Evolutionary conservation across 192 early-diverging fungal species (phyloP).

Genomic region (Podila epicladia): DNA sequence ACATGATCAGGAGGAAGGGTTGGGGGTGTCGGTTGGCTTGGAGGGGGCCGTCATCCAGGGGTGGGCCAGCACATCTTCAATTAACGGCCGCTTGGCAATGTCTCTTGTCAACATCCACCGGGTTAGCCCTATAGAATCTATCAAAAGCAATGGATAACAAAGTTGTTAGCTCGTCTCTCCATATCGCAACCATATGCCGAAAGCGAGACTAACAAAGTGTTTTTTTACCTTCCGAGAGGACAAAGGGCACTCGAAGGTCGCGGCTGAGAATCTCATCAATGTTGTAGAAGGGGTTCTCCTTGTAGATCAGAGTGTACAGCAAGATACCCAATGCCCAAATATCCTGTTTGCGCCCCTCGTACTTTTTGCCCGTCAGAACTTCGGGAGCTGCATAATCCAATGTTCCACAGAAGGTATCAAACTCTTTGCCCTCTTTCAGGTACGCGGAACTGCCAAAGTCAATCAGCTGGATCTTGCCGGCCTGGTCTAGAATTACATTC

Average conservation of each 20-base stretch:
- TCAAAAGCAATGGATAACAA: neutral
- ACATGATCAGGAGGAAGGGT: neutral
- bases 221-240: constrained; percentile 61
- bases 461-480: constrained; percentile 73
- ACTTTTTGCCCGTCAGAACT: constrained; percentile 68
- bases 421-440: constrained; percentile 60
- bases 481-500: constrained; percentile 79
- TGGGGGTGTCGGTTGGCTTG: constrained; percentile 9
- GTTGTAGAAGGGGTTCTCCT: constrained; percentile 79
- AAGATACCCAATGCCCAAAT: constrained; percentile 86
- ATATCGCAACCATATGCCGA: neutral
- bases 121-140: constrained; percentile 69
- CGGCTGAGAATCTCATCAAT: constrained; percentile 69
- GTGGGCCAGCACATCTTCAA: constrained; percentile 78
- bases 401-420: constrained; percentile 81
- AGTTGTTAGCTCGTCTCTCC: neutral
- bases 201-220: neutral
- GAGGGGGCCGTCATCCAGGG: constrained; percentile 65
- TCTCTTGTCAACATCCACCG: constrained; percentile 80
- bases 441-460: constrained; percentile 85
- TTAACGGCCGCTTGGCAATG: constrained; percentile 74
- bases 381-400: constrained; percentile 83
- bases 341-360: constrained; percentile 82
- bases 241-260: constrained; percentile 64
- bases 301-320: constrained; percentile 76